A percentile compares a stretch with the other conserved stretches of the same genome.
Conservation (phyloP, 2,329 filamentous ascomycete species). For the Raffaelea albimanens region DNA sequence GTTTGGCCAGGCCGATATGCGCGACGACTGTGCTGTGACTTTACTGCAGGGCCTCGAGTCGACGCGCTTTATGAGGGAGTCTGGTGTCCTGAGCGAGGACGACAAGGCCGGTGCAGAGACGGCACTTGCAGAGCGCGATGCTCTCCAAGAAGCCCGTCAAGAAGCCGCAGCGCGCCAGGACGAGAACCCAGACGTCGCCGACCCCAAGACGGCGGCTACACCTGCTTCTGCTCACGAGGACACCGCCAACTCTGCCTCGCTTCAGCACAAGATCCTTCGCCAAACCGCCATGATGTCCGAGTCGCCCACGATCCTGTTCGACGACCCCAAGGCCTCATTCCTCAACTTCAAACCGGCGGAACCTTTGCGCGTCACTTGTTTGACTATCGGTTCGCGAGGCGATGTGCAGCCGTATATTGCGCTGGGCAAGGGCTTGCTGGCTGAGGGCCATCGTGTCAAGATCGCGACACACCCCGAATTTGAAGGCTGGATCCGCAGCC, state of each 20-base stretch:
- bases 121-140: conserved; percentile 72
- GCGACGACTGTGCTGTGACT: conserved; percentile 84
- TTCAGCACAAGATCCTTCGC: conserved; percentile 35
- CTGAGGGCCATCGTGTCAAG: conserved; percentile 74
- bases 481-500: conserved; percentile 76
- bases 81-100: conserved; percentile 55
- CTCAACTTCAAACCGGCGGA: conserved; percentile 82
- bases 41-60: conserved; percentile 69
- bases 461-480: conserved; percentile 95
- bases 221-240: not conserved
- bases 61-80: conserved; percentile 60
- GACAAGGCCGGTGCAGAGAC: conserved; percentile 62
- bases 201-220: not conserved
- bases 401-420: conserved; percentile 98
- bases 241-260: not conserved
- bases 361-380: conserved; percentile 74
- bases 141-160: conserved; percentile 64
- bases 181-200: conserved; percentile 15
- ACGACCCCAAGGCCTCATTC: conserved; percentile 79
- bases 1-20: conserved; percentile 64
- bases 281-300: conserved; percentile 39
- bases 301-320: conserved; percentile 71
- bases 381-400: conserved; percentile 91
- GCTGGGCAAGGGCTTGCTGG: conserved; percentile 79
- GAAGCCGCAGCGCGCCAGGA: conserved; percentile 37